Evolutionary conservation across 1,139 yeast species (phyloP).

Genomic region (Taphrina wiesneri): DNA sequence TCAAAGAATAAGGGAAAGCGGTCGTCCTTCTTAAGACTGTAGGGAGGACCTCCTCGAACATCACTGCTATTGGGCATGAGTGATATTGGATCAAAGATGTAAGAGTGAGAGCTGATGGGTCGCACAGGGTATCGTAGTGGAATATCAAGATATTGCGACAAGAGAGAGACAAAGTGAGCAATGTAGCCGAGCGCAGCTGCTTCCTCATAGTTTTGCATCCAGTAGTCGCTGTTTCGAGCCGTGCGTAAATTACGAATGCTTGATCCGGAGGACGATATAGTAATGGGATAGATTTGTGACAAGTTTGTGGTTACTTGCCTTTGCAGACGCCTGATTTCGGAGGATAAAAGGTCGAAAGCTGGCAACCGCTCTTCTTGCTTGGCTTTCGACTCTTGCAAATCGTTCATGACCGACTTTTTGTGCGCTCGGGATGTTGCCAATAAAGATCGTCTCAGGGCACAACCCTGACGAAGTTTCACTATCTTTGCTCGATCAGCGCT

Average conservation of each 20-base stretch:
- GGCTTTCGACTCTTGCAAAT: neutral
- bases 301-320: constrained; percentile 11
- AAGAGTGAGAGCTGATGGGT: constrained; percentile 56
- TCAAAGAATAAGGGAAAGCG: constrained; percentile 55
- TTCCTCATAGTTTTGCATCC: constrained; percentile 43
- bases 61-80: constrained; percentile 1
- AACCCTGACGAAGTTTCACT: neutral
- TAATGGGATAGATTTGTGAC: constrained; percentile 12
- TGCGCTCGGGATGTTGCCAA: neutral
- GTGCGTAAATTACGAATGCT: constrained; percentile 14
- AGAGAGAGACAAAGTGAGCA: constrained; percentile 50
- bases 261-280: neutral
- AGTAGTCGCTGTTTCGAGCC: constrained; percentile 22
- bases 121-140: constrained; percentile 57
- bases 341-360: neutral
- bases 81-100: constrained; percentile 53
- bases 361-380: neutral
- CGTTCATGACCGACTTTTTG: neutral
- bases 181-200: constrained; percentile 57
- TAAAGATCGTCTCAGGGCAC: neutral
- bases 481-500: neutral
- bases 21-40: constrained; percentile 24
- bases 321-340: constrained; percentile 21
- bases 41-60: constrained; percentile 23
- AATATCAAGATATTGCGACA: constrained; percentile 52